phyloP scores from a whole-genome alignment of 1,139 yeast species.

The Arxiozyma slooffiae region DNA sequence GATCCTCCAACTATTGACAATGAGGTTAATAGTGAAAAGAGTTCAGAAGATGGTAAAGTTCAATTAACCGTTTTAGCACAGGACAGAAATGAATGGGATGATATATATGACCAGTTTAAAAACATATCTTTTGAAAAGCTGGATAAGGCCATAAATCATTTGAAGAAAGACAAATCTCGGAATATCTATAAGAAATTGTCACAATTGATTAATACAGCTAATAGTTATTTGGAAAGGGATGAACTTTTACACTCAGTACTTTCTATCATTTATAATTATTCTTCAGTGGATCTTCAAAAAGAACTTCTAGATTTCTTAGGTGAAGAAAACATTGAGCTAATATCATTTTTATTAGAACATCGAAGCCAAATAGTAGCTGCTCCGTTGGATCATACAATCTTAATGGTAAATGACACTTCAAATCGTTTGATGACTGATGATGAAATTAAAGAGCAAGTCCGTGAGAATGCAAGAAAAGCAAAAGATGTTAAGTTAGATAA shows the following conservation, averaged over 20 bases:
- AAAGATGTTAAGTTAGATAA: slow-evolving; percentile 44
- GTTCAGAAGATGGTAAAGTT: slow-evolving; percentile 17
- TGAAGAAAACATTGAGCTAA: slow-evolving; percentile 72
- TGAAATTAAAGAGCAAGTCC: slow-evolving; percentile 49
- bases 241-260: slow-evolving; percentile 27
- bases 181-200: slow-evolving; percentile 31
- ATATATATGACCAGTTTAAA: slow-evolving; percentile 33
- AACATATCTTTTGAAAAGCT: slow-evolving; percentile 30
- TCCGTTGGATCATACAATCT: slow-evolving; percentile 17
- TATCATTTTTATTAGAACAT: slow-evolving; percentile 53
- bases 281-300: slow-evolving; percentile 40
- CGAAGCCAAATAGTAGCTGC: slow-evolving; percentile 32
- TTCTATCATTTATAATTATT: slow-evolving; percentile 26
- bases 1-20: slow-evolving; percentile 27
- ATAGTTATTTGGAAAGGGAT: slow-evolving; percentile 16
- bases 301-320: slow-evolving; percentile 75
- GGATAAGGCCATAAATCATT: slow-evolving; percentile 20
- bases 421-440: slow-evolving; percentile 41
- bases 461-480: slow-evolving; percentile 44
- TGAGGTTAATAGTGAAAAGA: slow-evolving; percentile 17
- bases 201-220: slow-evolving; percentile 18
- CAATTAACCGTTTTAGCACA: slow-evolving; percentile 26
- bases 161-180: slow-evolving; percentile 31
- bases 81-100: slow-evolving; percentile 31
- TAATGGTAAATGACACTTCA: slow-evolving; percentile 10